Conservation (phyloP, 257 asterid species). For the Ilex asprella region DNA sequence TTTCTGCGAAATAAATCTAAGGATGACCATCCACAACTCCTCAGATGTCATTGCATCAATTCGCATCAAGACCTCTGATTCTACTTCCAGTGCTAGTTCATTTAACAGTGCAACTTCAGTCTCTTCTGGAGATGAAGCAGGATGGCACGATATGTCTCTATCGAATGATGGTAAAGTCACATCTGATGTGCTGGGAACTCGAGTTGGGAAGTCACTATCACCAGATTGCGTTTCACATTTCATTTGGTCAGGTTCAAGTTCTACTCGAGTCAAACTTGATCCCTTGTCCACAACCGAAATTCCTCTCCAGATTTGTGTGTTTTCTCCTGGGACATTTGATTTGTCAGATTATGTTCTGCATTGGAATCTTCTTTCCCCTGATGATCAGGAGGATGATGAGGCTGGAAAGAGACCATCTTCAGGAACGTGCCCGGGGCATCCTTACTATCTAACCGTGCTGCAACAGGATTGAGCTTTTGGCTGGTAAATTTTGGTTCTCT, state of each 20-base stretch:
- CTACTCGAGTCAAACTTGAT: conserved; percentile 48
- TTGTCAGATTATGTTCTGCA: conserved; percentile 72
- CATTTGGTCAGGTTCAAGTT: conserved; percentile 84
- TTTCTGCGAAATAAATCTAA: conserved; percentile 64
- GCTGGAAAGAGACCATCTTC: conserved; percentile 27
- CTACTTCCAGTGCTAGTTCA: conserved; percentile 21
- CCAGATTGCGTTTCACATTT: conserved; percentile 46
- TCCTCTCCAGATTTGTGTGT: conserved; percentile 61
- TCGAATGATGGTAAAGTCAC: conserved; percentile 42
- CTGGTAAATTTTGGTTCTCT: conserved; percentile 1
- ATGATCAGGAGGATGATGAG: conserved; percentile 16
- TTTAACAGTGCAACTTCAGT: conserved; percentile 25
- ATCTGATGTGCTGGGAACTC: conserved; percentile 36
- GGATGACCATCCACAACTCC: conserved; percentile 63
- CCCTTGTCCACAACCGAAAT: conserved; percentile 53
- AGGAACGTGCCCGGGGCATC: conserved; percentile 65
- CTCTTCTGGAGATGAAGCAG: conserved; percentile 54
- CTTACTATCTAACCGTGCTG: conserved; percentile 65
- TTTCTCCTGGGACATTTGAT: conserved; percentile 84
- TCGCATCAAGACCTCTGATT: conserved; percentile 44
- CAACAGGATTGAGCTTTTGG: conserved; percentile 41
- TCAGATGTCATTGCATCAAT: conserved; percentile 47
- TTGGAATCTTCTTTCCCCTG: conserved; percentile 40
- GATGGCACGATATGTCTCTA: conserved; percentile 68
- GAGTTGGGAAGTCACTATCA: conserved; percentile 30